phyloP scores from a whole-genome alignment of 768 basidiomycete genomes.

The Dendrothele bispora region DNA sequence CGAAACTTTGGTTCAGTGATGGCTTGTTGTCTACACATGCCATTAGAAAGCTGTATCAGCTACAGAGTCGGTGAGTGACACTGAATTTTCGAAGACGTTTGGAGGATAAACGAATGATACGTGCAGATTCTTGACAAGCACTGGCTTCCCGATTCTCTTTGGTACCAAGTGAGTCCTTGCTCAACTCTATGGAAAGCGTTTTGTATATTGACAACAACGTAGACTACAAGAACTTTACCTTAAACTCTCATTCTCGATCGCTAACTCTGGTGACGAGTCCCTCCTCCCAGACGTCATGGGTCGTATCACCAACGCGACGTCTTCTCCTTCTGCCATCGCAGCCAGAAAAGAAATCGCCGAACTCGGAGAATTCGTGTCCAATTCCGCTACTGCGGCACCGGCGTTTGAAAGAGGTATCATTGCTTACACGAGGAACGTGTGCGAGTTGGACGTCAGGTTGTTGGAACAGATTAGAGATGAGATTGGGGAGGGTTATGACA shows the following conservation, averaged over 20 bases:
- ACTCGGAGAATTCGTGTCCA: conserved; percentile 1
- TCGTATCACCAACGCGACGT: not conserved
- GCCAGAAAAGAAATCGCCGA: conserved; percentile 2
- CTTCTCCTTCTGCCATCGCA: not conserved
- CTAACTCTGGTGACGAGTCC: not conserved
- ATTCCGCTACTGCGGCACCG: not conserved
- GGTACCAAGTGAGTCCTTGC: not conserved
- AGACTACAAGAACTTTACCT: conserved; percentile 5
- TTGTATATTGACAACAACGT: too few species aligned
- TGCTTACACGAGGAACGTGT: not conserved
- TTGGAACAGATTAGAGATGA: conserved; percentile 3
- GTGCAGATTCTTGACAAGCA: not conserved
- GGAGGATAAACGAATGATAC: too few species aligned
- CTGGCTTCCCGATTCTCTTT: conserved; percentile 1
- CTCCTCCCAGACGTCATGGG: not conserved
- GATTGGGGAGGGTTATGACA: not conserved
- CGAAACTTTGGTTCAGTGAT: not conserved
- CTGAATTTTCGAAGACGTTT: not conserved
- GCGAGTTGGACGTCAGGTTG: conserved; percentile 1
- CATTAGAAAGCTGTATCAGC: conserved; percentile 1
- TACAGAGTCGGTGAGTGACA: conserved; percentile 1
- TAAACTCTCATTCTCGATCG: conserved; percentile 1
- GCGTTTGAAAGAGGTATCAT: conserved; percentile 1
- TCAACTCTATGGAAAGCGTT: not conserved
- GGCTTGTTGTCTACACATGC: conserved; percentile 2